Conservation (phyloP, 148 eudicot species). For the Fagopyrum esculentum region DNA sequence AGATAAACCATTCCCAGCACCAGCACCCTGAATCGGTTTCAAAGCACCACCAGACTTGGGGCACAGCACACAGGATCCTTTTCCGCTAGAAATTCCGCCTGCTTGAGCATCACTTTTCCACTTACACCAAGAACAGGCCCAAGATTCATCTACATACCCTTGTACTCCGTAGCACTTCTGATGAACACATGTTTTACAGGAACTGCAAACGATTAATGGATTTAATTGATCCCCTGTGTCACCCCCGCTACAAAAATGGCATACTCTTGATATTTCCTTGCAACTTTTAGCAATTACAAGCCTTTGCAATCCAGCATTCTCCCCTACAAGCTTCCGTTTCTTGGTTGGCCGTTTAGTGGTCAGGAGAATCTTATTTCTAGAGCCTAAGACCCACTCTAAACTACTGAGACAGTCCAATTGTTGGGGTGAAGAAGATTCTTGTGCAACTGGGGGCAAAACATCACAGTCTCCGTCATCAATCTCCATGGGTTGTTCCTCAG, state of each 20-base stretch:
- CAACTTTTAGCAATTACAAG: conserved; percentile 61
- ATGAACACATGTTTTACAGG: conserved; percentile 74
- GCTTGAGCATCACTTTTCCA: conserved; percentile 28
- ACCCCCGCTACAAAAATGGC: conserved; percentile 83
- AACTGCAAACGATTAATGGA: conserved; percentile 54
- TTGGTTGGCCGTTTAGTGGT: conserved; percentile 76
- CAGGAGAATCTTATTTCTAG: conserved; percentile 67
- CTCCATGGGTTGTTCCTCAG: conserved; percentile 32
- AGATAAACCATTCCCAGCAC: conserved; percentile 27
- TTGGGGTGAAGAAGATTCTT: conserved; percentile 19
- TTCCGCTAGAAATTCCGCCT: conserved; percentile 20
- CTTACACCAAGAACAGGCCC: conserved; percentile 88
- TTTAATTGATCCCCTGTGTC: conserved; percentile 67
- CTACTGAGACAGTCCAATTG: conserved; percentile 35
- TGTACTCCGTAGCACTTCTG: conserved; percentile 92
- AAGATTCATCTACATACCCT: conserved; percentile 45
- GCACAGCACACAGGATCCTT: conserved; percentile 68
- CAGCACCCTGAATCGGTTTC: conserved; percentile 47
- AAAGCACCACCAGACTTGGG: conserved; percentile 79
- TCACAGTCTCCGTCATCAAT: conserved; percentile 28
- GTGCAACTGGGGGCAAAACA: conserved; percentile 17
- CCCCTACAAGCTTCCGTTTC: conserved; percentile 83
- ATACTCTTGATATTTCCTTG: conserved; percentile 49
- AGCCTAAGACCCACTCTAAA: conserved; percentile 93
- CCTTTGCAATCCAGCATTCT: conserved; percentile 71